Evolutionary conservation across 306 rosid species (phyloP), one percentile per base, ranked within the genome.

Genomic region (Ormosia semicastrata): DNA sequence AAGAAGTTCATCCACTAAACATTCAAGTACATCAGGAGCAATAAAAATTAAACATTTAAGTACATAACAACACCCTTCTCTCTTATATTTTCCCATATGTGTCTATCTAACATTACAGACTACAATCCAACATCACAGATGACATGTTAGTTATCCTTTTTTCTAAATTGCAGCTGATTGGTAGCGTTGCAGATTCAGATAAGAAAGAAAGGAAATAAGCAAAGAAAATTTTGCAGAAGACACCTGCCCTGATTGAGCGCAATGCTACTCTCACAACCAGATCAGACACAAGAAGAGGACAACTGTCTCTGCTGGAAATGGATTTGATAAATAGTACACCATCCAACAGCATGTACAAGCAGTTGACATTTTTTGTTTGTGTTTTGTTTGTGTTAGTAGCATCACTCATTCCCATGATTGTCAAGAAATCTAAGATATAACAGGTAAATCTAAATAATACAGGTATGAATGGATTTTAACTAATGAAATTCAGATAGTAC

Each of bases 1-100:
- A 32, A 70, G 4, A 66, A 60, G 69, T 82, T 66, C 72, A 34
- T 62, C 56, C 8, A 53, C 73, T 73, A 67, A 76, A 73, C 62
- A 40, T 54, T 50, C 29, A 68, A 77, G 63, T 32, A 58, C 67
- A 79, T 78, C 63, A 74, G 33, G 37, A 58, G 67, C 50, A 73
- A 54, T 33, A 39, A 7, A 54, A 41, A 39, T 5, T 43, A n/a
- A 78, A 54, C 40, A 59, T 57, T 74, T 58, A 46, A 68, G 37
- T 39, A 40, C 12, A 53, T 39, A 56, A 65, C 53, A 24, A 14
- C 14, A 50, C 33, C 11, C 29, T 6, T 10, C n/a, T 46, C 39
- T 66, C 18, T 71, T 14, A 75, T 78, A 72, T 24, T 43, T 52
- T 34, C 71, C 81, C 60, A 6, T 12, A 18, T 50, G 53, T 44